These are phyloP conservation scores for Acacia crassicarpa DNA, from an alignment of 306 rosid species.

Conservation along the genomic window DNA sequence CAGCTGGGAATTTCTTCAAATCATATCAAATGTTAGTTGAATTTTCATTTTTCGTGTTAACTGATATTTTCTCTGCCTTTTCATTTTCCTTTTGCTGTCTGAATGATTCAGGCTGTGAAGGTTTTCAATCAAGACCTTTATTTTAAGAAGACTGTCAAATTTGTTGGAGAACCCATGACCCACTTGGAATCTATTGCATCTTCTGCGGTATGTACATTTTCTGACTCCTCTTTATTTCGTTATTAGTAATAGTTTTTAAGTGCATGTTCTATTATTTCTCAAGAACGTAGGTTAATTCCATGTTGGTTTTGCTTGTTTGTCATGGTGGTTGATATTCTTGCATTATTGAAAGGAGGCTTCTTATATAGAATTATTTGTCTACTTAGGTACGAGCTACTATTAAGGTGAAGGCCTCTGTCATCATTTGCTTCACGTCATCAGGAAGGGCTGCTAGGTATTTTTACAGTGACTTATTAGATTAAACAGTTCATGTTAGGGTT, in stretches of 20 bases:
- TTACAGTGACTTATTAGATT: background rate
- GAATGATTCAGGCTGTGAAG: constrained; percentile 65
- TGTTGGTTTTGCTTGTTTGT: constrained; percentile 24
- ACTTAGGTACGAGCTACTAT: constrained; percentile 93
- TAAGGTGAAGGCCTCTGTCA: constrained; percentile 97
- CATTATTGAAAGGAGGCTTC: constrained; percentile 24
- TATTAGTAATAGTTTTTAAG: constrained; percentile 9
- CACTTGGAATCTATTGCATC: constrained; percentile 99
- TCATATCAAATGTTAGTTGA: constrained; percentile 1
- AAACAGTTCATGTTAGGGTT: constrained; percentile 15
- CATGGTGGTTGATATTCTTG: constrained; percentile 19
- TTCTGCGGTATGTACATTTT: constrained; percentile 68
- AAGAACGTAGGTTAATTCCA: background rate
- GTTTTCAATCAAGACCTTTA: constrained; percentile 96
- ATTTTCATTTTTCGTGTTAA: constrained; percentile 26
- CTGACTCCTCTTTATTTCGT: constrained; percentile 12
- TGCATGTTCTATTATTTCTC: background rate
- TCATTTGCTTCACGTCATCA: constrained; percentile 96
- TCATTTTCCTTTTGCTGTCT: constrained; percentile 17
- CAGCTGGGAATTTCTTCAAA: constrained; percentile 17
- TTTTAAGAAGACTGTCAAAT: constrained; percentile 91
- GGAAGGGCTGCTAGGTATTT: constrained; percentile 97
- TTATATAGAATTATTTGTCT: constrained; percentile 16
- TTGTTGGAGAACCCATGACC: constrained; percentile 96
- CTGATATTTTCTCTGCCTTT: constrained; percentile 29